Evolutionary conservation across 176 grass and related monocot genomes (phyloP).

Genomic region (Oryza meyeriana): DNA sequence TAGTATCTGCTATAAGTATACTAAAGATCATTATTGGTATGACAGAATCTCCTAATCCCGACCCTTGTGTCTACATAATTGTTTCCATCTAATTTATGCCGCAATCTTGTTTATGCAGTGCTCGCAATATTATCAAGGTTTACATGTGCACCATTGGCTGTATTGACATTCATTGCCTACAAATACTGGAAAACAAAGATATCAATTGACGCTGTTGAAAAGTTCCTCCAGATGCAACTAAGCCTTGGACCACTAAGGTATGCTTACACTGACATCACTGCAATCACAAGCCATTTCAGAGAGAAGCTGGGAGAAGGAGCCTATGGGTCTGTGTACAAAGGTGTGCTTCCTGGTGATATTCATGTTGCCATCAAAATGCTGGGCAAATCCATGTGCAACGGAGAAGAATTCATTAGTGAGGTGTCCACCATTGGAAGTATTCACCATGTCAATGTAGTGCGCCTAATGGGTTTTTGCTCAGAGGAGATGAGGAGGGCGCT

Average conservation of each 20-base stretch:
- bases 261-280: constrained; percentile 45
- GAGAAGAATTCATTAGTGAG: no score
- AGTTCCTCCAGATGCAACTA: constrained; percentile 39
- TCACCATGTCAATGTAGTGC: no score
- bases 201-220: constrained; percentile 38
- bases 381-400: no score
- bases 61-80: not conserved
- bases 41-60: not conserved
- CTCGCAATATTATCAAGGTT: not conserved
- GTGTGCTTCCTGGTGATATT: no score
- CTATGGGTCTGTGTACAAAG: no score
- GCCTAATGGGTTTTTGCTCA: no score
- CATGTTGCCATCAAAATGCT: no score
- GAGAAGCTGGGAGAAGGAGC: constrained; percentile 52
- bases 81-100: not conserved
- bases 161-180: constrained; percentile 32
- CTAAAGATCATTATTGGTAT: not conserved
- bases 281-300: constrained; percentile 46
- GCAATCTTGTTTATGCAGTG: not conserved
- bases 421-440: no score
- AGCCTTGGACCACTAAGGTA: constrained; percentile 29
- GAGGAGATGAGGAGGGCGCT: no score
- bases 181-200: constrained; percentile 40
- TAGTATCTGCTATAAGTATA: not conserved
- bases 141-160: not conserved